phyloP scores from a whole-genome alignment of 2,329 filamentous ascomycete species.

The Cadophora sp. region DNA sequence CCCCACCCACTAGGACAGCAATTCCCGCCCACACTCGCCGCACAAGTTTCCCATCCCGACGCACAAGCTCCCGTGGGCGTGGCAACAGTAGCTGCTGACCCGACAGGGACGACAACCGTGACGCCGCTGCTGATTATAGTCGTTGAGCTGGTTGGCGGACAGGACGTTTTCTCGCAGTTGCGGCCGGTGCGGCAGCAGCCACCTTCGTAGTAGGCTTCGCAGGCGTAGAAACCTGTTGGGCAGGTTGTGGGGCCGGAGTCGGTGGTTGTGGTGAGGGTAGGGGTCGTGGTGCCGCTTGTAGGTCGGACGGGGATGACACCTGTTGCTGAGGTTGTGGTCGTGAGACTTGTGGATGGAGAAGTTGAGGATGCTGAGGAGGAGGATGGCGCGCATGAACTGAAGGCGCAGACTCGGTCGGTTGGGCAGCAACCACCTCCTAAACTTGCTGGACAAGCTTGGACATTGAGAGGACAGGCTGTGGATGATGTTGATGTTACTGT shows the following conservation, averaged over 20 bases:
- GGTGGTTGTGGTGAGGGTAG: constrained; percentile 39
- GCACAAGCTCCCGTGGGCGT: constrained; percentile 64
- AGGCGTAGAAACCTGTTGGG: constrained; percentile 91
- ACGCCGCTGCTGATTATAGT: constrained; percentile 72
- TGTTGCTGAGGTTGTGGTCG: constrained; percentile 47
- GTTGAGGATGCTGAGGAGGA: constrained; percentile 45
- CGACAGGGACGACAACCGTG: constrained; percentile 72
- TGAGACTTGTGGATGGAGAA: constrained; percentile 41
- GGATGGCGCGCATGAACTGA: constrained; percentile 42
- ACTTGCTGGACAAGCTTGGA: constrained; percentile 37
- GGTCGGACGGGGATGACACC: constrained; percentile 56
- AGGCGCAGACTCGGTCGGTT: constrained; percentile 39
- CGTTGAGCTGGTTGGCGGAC: constrained; percentile 66
- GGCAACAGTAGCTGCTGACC: constrained; percentile 50
- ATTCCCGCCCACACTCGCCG: constrained; percentile 69
- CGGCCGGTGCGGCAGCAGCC: constrained; percentile 90
- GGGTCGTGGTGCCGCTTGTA: constrained; percentile 49
- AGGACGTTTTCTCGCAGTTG: constrained; percentile 82
- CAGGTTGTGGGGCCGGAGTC: constrained; percentile 57
- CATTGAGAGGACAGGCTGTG: constrained; percentile 31
- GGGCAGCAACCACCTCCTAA: constrained; percentile 45
- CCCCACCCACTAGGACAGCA: constrained; percentile 83
- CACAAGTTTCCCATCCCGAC: constrained; percentile 79
- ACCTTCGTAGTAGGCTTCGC: constrained; percentile 78
- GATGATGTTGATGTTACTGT: constrained; percentile 28